These are phyloP conservation scores for Kodamaea jinghongensis DNA, from an alignment of 805 yeast species.

Conservation along the genomic window DNA sequence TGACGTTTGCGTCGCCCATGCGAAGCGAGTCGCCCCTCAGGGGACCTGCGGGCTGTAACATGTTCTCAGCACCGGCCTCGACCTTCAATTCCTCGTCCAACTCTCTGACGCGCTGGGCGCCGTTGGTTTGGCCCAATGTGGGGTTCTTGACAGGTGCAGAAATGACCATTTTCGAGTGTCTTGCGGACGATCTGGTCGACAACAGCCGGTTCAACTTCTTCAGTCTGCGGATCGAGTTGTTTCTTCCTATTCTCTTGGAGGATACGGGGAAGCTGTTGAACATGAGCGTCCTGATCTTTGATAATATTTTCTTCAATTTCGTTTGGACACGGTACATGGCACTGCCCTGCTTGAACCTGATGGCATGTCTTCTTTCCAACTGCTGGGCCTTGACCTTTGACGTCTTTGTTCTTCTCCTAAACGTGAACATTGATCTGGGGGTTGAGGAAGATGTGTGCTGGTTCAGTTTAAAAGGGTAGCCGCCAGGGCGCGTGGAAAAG, in stretches of 20 bases:
- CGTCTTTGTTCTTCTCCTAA: slow-evolving; percentile 1
- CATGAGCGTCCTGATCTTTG: slow-evolving; percentile 19
- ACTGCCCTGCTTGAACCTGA: slow-evolving; percentile 34
- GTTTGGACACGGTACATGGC: slow-evolving; percentile 29
- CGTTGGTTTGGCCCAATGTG: slow-evolving; percentile 19
- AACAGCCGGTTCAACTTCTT: slow-evolving; percentile 1
- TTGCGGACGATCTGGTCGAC: background rate
- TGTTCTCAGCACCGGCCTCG: slow-evolving; percentile 23
- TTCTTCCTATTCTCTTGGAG: slow-evolving; percentile 22
- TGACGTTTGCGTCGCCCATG: too few relatives aligned
- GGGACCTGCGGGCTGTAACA: slow-evolving; percentile 13
- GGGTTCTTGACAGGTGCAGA: slow-evolving; percentile 36
- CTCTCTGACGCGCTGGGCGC: slow-evolving; percentile 13
- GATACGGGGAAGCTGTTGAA: slow-evolving; percentile 25
- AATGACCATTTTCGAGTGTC: slow-evolving; percentile 12
- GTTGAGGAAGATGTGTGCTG: background rate
- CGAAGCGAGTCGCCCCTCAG: too few relatives aligned
- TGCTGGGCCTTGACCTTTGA: slow-evolving; percentile 7
- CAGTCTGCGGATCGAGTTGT: background rate
- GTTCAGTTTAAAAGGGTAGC: background rate
- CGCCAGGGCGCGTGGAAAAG: slow-evolving; percentile 35
- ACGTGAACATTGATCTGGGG: slow-evolving; percentile 1
- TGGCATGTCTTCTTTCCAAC: slow-evolving; percentile 30
- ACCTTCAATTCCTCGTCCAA: slow-evolving; percentile 23
- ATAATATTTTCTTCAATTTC: slow-evolving; percentile 23